Percentiles rank a stretch among this genome's conserved stretches.
Conservation (phyloP, 78 protist genomes). For the Dictyostelium brefeldianum region DNA sequence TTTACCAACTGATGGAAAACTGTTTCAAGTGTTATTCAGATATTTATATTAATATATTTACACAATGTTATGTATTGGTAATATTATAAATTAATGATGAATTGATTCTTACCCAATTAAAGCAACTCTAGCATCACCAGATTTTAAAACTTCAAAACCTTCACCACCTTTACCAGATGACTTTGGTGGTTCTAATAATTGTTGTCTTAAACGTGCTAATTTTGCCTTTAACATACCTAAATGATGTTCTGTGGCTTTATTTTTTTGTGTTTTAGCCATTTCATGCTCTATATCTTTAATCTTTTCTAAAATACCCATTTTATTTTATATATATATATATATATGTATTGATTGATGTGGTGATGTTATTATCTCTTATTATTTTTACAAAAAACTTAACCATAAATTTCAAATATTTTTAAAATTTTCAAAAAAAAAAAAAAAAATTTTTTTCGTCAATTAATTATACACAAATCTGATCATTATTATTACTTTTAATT, state of each 20-base stretch:
- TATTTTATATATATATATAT: background rate
- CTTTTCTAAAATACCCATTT: constrained; percentile 82
- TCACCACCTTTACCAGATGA: constrained; percentile 75
- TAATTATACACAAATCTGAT: too few species aligned
- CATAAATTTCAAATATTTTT: too few species aligned
- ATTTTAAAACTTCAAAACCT: constrained; percentile 95
- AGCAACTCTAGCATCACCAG: constrained; percentile 95
- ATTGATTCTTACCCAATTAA: constrained; percentile 88
- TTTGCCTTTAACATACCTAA: constrained; percentile 96
- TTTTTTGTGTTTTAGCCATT: constrained; percentile 98
- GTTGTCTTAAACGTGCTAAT: constrained; percentile 89
- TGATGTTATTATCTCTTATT: too few species aligned
- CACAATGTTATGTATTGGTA: too few species aligned
- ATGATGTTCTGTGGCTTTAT: constrained; percentile 95
- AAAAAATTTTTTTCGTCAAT: too few species aligned
- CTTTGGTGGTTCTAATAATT: constrained; percentile 81
- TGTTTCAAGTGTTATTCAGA: background rate
- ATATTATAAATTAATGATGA: too few species aligned
- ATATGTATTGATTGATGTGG: too few species aligned
- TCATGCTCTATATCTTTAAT: constrained; percentile 87
- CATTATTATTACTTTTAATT: background rate
- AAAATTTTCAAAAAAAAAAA: too few species aligned
- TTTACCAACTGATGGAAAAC: constrained; percentile 97
- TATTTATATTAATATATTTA: background rate
- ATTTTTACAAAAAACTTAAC: too few species aligned